phyloP scores from a whole-genome alignment of 75 land plant genomes.

The Pinus taeda region DNA sequence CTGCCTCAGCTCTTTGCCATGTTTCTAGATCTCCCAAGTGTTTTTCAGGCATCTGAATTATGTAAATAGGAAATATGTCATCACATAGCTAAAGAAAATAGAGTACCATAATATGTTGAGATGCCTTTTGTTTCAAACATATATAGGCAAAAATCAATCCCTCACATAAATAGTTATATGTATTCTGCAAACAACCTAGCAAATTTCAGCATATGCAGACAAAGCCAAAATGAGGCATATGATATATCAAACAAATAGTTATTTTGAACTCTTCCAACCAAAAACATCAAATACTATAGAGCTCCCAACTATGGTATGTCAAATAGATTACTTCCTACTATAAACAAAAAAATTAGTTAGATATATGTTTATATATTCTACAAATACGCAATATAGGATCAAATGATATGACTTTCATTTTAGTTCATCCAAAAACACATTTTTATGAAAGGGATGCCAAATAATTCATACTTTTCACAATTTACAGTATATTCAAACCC shows the following conservation, averaged over 20 bases:
- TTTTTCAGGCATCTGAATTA: constrained; percentile 89
- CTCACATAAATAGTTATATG: not conserved
- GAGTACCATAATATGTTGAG: not conserved
- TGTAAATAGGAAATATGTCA: not conserved
- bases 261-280: not conserved
- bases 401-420: too few relatives aligned
- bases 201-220: not conserved
- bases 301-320: too few relatives aligned
- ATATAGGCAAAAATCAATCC: not conserved
- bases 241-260: not conserved
- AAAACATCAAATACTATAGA: too few relatives aligned
- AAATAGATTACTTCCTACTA: too few relatives aligned
- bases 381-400: too few relatives aligned
- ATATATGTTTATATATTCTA: too few relatives aligned
- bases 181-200: not conserved
- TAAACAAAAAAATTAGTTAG: too few relatives aligned
- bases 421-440: too few relatives aligned
- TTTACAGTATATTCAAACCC: too few relatives aligned
- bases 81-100: not conserved
- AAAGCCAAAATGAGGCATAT: not conserved
- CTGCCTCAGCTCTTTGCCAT: constrained; percentile 90
- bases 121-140: not conserved
- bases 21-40: constrained; percentile 81
- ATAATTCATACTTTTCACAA: too few relatives aligned
- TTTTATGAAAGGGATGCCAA: too few relatives aligned